These are phyloP conservation scores for Tuber magnatum DNA, from an alignment of 495 filamentous ascomycete species.

Conservation along the genomic window DNA sequence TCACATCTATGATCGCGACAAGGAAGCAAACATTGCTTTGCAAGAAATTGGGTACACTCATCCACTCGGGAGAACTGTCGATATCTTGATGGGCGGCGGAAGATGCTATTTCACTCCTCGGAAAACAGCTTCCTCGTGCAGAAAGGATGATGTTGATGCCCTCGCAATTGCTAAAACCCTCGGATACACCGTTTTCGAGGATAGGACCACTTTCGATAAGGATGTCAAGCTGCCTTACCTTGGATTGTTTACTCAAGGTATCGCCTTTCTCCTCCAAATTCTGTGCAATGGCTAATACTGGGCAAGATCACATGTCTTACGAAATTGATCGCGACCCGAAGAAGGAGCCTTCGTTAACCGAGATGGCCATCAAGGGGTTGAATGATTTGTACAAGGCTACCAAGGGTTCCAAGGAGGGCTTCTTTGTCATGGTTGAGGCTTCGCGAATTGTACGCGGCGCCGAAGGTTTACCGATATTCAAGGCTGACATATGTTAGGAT, in stretches of 20 bases:
- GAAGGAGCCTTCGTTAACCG: constrained; percentile 40
- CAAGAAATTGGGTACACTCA: constrained; percentile 41
- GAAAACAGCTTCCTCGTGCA: constrained; percentile 36
- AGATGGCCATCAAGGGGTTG: constrained; percentile 42
- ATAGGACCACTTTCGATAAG: constrained; percentile 41
- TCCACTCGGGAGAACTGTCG: constrained; percentile 40
- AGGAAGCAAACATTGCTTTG: constrained; percentile 41
- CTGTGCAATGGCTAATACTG: constrained; percentile 6
- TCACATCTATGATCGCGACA: constrained; percentile 40
- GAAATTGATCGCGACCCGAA: constrained; percentile 42
- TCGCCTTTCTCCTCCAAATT: neutral
- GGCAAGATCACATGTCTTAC: constrained; percentile 41
- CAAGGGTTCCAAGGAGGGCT: constrained; percentile 38
- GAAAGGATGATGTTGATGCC: constrained; percentile 41
- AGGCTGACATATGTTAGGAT: constrained; percentile 26
- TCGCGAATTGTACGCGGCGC: constrained; percentile 36
- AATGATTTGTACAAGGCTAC: constrained; percentile 42
- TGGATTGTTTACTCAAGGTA: constrained; percentile 40
- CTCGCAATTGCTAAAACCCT: constrained; percentile 36
- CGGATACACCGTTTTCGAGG: constrained; percentile 41
- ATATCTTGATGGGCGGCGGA: constrained; percentile 43
- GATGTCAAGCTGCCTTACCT: constrained; percentile 40
- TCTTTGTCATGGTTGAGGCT: constrained; percentile 44
- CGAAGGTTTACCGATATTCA: neutral
- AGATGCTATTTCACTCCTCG: constrained; percentile 43